These are phyloP conservation scores for Phaseolus coccineus DNA, from an alignment of 331 rosid genomes.

Conservation along the genomic window DNA sequence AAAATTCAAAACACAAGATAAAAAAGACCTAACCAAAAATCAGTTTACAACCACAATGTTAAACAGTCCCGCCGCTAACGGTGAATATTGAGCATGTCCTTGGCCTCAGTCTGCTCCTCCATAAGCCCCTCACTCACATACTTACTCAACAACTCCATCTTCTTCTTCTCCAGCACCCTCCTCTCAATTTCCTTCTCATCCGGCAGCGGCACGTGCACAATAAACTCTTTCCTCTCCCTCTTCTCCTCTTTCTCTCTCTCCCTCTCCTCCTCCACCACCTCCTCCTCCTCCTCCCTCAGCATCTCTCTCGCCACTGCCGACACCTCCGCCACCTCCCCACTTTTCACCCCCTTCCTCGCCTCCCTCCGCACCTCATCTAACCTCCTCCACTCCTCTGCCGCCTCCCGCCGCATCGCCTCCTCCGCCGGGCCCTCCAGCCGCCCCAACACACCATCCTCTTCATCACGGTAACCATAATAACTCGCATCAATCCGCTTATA, in stretches of 20 bases:
- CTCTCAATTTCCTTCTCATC: constrained; percentile 91
- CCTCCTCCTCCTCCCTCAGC: constrained; percentile 84
- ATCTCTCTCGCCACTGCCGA: constrained; percentile 62
- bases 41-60: not conserved
- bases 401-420: constrained; percentile 65
- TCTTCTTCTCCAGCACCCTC: constrained; percentile 95
- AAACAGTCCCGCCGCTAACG: constrained; percentile 13
- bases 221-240: constrained; percentile 72
- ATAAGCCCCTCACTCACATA: constrained; percentile 71
- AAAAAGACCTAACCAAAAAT: not conserved
- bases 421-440: constrained; percentile 75
- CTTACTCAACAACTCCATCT: constrained; percentile 75
- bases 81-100: constrained; percentile 85
- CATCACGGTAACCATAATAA: constrained; percentile 91
- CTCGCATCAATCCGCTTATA: constrained; percentile 87
- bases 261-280: constrained; percentile 77
- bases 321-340: constrained; percentile 77
- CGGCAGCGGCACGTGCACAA: constrained; percentile 89
- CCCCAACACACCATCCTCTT: constrained; percentile 85
- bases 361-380: constrained; percentile 80
- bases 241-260: constrained; percentile 65
- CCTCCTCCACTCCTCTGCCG: constrained; percentile 77
- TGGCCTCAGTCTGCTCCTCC: constrained; percentile 93
- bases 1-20: not conserved
- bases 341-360: constrained; percentile 82